Evolutionary conservation across 163 green algal genomes (phyloP), one percentile per base, ranked within the genome.

Genomic region (Prototheca stagnorum): DNA sequence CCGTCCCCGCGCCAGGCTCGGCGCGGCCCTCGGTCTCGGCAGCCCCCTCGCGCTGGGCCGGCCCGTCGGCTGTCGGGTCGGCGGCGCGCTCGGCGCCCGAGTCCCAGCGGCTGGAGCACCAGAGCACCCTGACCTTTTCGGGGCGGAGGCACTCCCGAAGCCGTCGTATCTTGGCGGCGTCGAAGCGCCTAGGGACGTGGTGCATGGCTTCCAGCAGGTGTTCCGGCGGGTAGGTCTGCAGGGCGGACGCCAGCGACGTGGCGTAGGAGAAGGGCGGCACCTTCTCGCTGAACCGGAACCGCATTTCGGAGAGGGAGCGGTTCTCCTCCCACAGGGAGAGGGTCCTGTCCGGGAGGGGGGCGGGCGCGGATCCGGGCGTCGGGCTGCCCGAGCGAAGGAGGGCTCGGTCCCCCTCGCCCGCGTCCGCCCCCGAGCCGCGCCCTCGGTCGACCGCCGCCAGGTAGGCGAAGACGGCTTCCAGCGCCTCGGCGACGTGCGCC

Each of bases 221-320:
- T 20, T 63, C 20, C 3, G 59, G 41, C 11, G 27, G 5, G 43
- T 68, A 72, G 19, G 75, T 53, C 58, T 81, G 75, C 72, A 85
- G 75, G 37, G 37, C 41, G 11, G 52, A 42, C 7, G 67, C 44
- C 22, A 81, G 46, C 4, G 19, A 37, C 4, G 51, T 66, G 15
- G 46, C 61, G 45, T 75, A 75, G 22, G 41, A 56, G 62, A 77
- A 87, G 8, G 79, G 65, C 0, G 53, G 41, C 19, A 51, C 41
- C 63, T 82, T 79, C 64, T 91, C 80, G 2, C 61, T 50, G 37
- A 75, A 84, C 60, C 83, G 48, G 54, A 88, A 88, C 31, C 47
- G 35, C 46, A 62, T 47, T 23, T 62, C n/a, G 16, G 58, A 41
- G 47, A 91, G 62, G 8, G 60, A 61, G 1, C 54, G 48, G 33